A percentile compares a stretch with the other conserved stretches of the same genome.
These are phyloP conservation scores for Fusarium ambrosium DNA, from an alignment of 2,329 filamentous ascomycete genomes.

Conservation along the genomic window DNA sequence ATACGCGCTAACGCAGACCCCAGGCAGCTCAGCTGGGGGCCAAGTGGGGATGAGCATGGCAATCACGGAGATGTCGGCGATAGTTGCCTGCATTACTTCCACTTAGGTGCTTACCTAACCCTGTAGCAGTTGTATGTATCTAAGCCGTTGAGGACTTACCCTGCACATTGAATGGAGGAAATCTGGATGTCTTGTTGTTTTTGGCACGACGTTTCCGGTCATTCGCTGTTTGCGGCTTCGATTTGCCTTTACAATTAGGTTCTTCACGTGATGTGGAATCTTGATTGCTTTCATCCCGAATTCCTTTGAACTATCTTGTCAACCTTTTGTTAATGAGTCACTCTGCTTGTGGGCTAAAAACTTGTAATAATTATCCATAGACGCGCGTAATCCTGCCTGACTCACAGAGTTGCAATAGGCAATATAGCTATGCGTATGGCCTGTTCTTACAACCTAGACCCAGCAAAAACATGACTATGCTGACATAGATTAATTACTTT, in stretches of 20 bases:
- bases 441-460: background rate
- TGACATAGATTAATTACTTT: conserved; percentile 4
- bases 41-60: conserved; percentile 11
- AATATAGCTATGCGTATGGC: background rate
- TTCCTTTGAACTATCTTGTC: background rate
- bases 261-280: background rate
- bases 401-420: background rate
- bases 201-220: conserved; percentile 3
- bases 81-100: background rate
- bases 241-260: background rate
- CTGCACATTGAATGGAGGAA: background rate
- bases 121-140: background rate
- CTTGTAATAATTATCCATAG: background rate
- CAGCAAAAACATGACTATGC: background rate
- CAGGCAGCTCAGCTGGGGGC: conserved; percentile 23
- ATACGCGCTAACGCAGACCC: conserved; percentile 17
- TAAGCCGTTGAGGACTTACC: conserved; percentile 1
- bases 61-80: conserved; percentile 8
- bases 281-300: background rate
- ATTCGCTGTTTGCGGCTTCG: background rate
- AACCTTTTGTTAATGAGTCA: background rate
- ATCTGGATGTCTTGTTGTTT: background rate
- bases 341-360: background rate
- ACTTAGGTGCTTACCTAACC: background rate
- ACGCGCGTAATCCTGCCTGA: background rate